These are phyloP conservation scores for Yamadazyma triangularis DNA, from an alignment of 1,139 yeast species.

Conservation along the genomic window DNA sequence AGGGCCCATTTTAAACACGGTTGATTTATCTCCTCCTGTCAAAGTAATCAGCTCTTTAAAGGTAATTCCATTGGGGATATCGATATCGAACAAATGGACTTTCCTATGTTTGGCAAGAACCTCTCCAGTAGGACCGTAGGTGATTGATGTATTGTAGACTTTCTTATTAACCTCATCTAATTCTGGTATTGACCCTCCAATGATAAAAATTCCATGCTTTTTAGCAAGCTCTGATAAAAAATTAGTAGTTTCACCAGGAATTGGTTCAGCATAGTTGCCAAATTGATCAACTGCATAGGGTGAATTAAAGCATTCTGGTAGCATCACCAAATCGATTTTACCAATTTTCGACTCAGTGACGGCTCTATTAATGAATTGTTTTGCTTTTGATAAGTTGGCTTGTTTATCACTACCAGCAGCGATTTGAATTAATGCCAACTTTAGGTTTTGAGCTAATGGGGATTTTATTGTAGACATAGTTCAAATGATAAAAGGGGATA, in stretches of 20 bases:
- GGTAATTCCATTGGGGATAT: constrained; percentile 82
- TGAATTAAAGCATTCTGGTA: constrained; percentile 93
- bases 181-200: constrained; percentile 95
- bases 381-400: constrained; percentile 54
- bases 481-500: no score
- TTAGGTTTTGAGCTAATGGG: constrained; percentile 32
- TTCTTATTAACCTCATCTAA: constrained; percentile 44
- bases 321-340: constrained; percentile 55
- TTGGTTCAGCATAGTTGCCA: constrained; percentile 73
- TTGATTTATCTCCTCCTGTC: constrained; percentile 74
- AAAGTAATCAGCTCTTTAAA: constrained; percentile 78
- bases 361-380: constrained; percentile 47
- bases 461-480: constrained; percentile 26
- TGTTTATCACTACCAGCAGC: constrained; percentile 65
- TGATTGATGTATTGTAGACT: constrained; percentile 76
- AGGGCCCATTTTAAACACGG: constrained; percentile 65
- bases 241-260: constrained; percentile 60
- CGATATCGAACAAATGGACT: constrained; percentile 85
- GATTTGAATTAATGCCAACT: constrained; percentile 74
- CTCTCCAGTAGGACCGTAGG: constrained; percentile 67
- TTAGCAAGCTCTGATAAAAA: constrained; percentile 63
- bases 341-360: constrained; percentile 42
- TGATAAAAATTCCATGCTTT: constrained; percentile 53
- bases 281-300: constrained; percentile 90
- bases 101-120: constrained; percentile 84